Conservation (phyloP, 768 basidiomycete genomes). For the Boletus sp. region DNA sequence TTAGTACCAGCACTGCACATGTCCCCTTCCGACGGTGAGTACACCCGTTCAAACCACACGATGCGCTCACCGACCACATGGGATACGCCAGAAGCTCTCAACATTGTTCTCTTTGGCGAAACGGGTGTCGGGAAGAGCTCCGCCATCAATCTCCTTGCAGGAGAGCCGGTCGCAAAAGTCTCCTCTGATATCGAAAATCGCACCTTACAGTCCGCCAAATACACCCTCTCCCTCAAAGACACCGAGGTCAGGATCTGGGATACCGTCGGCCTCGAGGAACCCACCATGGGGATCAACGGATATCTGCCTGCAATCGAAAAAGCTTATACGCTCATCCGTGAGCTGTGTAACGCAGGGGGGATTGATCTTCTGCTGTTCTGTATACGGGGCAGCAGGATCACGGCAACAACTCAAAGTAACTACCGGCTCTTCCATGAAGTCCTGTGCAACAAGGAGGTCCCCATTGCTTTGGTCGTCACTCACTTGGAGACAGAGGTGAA, state of each 20-base stretch:
- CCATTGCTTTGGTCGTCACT: conserved; percentile 39
- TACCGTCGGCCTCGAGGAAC: conserved; percentile 31
- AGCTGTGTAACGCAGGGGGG: conserved; percentile 23
- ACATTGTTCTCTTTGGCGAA: conserved; percentile 32
- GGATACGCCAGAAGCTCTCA: conserved; percentile 11
- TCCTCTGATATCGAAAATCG: conserved; percentile 33
- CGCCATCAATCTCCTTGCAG: conserved; percentile 42
- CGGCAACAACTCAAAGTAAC: conserved; percentile 32
- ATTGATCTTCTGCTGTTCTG: conserved; percentile 38
- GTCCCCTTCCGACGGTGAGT: conserved; percentile 20
- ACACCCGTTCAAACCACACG: background rate
- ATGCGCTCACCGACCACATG: conserved; percentile 1
- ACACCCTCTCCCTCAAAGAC: conserved; percentile 15
- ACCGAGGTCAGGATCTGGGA: conserved; percentile 26
- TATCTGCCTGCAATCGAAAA: conserved; percentile 30
- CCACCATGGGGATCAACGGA: conserved; percentile 26
- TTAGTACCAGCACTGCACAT: conserved; percentile 4
- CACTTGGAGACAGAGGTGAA: conserved; percentile 35
- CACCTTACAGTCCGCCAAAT: conserved; percentile 30
- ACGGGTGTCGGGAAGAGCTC: conserved; percentile 41
- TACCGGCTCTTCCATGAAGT: conserved; percentile 39
- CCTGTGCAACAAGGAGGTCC: conserved; percentile 38
- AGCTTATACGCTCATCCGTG: conserved; percentile 24
- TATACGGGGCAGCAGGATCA: conserved; percentile 34
- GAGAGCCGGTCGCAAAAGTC: conserved; percentile 24